phyloP scores from a whole-genome alignment of 2,329 filamentous ascomycete genomes.

The Xylaria sp. region DNA sequence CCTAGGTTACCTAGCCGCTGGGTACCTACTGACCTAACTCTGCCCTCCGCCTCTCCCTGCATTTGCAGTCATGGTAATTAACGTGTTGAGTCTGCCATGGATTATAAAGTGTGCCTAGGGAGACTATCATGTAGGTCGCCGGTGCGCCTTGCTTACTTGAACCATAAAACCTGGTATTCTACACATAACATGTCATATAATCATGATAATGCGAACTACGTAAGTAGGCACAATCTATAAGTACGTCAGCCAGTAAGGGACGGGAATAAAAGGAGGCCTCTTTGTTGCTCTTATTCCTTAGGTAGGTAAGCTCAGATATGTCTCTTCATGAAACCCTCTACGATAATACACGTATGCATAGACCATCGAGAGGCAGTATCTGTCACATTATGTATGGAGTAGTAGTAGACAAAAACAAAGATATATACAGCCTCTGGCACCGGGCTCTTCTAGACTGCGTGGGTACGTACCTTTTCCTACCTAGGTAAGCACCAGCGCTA shows the following conservation, averaged over 20 bases:
- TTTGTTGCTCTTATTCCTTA: neutral
- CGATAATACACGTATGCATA: too few relatives aligned
- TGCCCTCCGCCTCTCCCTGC: neutral
- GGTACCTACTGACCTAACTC: neutral
- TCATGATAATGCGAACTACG: neutral
- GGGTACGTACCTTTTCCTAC: neutral
- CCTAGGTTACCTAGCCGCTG: neutral
- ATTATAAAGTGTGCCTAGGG: neutral
- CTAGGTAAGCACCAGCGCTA: neutral
- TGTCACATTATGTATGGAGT: too few relatives aligned
- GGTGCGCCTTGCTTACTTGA: slow-evolving; percentile 19
- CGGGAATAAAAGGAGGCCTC: neutral
- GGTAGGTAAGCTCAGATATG: too few relatives aligned
- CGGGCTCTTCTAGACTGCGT: slow-evolving; percentile 20
- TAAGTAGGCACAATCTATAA: neutral
- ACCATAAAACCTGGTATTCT: neutral
- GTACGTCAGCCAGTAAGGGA: neutral
- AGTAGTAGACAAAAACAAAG: too few relatives aligned
- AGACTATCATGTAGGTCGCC: neutral
- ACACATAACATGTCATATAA: neutral
- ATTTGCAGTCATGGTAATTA: neutral
- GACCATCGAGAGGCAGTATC: too few relatives aligned
- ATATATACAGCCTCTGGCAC: slow-evolving; percentile 7
- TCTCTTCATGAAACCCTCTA: too few relatives aligned
- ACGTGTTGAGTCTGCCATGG: neutral